Evolutionary conservation across 306 rosid genomes (phyloP).

Genomic region (Hylodesmum podocarpum): DNA sequence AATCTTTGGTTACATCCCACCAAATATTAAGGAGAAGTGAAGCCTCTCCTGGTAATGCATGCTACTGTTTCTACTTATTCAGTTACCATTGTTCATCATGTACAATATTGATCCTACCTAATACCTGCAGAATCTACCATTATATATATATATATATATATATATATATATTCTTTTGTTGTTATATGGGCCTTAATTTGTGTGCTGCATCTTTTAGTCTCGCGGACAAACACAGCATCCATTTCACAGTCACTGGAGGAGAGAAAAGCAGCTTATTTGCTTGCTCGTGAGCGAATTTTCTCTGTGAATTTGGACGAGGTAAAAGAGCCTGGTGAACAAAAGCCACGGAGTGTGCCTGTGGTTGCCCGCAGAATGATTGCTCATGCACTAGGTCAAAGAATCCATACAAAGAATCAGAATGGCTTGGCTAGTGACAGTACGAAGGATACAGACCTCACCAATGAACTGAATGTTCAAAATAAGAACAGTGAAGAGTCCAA

Average conservation of each 20-base stretch:
- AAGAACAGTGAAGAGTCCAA: slow-evolving; percentile 33
- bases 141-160: too few species aligned
- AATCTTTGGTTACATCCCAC: slow-evolving; percentile 56
- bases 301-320: slow-evolving; percentile 53
- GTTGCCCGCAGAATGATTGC: slow-evolving; percentile 99
- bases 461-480: slow-evolving; percentile 37
- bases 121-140: background rate
- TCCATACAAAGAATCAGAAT: slow-evolving; percentile 47
- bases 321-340: slow-evolving; percentile 56
- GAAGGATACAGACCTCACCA: slow-evolving; percentile 35
- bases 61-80: slow-evolving; percentile 18
- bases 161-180: background rate
- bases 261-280: slow-evolving; percentile 81
- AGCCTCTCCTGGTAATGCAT: slow-evolving; percentile 58
- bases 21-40: slow-evolving; percentile 76
- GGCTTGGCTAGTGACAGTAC: slow-evolving; percentile 28
- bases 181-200: slow-evolving; percentile 19
- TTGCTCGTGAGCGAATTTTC: slow-evolving; percentile 90
- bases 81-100: background rate
- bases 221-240: slow-evolving; percentile 36
- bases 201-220: slow-evolving; percentile 42
- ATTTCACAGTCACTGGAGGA: slow-evolving; percentile 73
- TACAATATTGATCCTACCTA: slow-evolving; percentile 12
- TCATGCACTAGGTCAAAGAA: slow-evolving; percentile 89
- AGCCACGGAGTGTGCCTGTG: slow-evolving; percentile 73